phyloP scores from a whole-genome alignment of 495 filamentous ascomycete species.

The Clohesyomyces aquaticus region DNA sequence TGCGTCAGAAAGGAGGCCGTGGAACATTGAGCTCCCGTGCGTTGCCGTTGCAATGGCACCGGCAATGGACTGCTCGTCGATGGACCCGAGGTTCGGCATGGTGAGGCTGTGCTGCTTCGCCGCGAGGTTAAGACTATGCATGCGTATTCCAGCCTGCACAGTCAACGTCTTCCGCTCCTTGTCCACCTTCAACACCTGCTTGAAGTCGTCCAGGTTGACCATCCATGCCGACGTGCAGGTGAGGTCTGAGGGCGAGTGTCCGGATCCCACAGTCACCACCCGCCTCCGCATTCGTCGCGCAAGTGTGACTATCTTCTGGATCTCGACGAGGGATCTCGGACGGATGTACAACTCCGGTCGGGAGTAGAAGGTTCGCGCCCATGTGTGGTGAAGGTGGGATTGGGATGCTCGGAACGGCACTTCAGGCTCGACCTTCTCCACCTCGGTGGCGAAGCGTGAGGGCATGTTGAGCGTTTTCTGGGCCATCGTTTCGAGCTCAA shows the following conservation, averaged over 20 bases:
- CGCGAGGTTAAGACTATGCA: conserved; percentile 68
- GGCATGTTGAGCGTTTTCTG: conserved; percentile 49
- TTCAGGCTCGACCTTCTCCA: conserved; percentile 58
- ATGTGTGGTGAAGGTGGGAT: conserved; percentile 84
- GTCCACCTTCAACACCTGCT: conserved; percentile 70
- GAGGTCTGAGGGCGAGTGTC: conserved; percentile 88
- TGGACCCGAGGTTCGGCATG: conserved; percentile 88
- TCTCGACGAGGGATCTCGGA: conserved; percentile 74
- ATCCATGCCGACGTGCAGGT: conserved; percentile 96
- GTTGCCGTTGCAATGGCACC: conserved; percentile 92
- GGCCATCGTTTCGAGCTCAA: conserved; percentile 6
- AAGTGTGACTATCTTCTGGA: conserved; percentile 79
- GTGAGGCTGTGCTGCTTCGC: conserved; percentile 75
- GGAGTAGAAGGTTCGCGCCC: conserved; percentile 89
- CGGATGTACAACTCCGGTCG: conserved; percentile 87
- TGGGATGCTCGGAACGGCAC: conserved; percentile 76
- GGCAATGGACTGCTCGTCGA: conserved; percentile 90
- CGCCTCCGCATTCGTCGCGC: conserved; percentile 80
- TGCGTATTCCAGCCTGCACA: conserved; percentile 82
- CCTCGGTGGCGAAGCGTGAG: conserved; percentile 55
- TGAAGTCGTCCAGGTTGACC: conserved; percentile 86
- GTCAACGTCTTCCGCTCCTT: conserved; percentile 64
- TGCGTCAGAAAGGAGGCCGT: conserved; percentile 81
- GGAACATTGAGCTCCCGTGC: conserved; percentile 81
- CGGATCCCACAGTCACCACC: conserved; percentile 78